phyloP scores from a whole-genome alignment of 768 basidiomycete species.

The Lanmaoa rubissima region DNA sequence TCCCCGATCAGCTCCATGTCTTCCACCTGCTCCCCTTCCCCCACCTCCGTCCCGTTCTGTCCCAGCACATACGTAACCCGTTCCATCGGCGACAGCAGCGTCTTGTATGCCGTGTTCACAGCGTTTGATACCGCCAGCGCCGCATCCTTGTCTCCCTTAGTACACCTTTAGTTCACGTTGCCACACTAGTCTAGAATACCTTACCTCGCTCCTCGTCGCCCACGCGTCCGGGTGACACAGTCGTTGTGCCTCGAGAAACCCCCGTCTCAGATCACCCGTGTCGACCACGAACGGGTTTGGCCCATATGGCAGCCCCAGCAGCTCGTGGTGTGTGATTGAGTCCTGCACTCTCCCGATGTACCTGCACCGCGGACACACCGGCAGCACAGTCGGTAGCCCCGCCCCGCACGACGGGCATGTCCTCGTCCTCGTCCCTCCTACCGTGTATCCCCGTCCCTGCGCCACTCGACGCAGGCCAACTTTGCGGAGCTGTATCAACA shows the following conservation, averaged over 20 bases:
- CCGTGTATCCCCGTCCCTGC: conserved; percentile 15
- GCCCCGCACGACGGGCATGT: conserved; percentile 64
- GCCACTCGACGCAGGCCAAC: conserved; percentile 6
- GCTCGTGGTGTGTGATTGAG: conserved; percentile 58
- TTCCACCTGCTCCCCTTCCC: conserved; percentile 70
- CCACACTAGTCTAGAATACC: conserved; percentile 10
- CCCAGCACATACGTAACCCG: conserved; percentile 82
- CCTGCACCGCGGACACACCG: conserved; percentile 74
- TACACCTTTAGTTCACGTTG: conserved; percentile 9
- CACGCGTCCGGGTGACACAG: conserved; percentile 87
- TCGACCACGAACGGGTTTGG: conserved; percentile 76
- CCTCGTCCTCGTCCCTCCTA: conserved; percentile 9
- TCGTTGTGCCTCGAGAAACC: conserved; percentile 71
- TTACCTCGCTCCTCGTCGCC: conserved; percentile 62
- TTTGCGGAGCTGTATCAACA: conserved; percentile 16
- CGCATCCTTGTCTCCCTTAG: conserved; percentile 22
- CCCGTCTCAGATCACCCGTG: conserved; percentile 51
- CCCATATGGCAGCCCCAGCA: conserved; percentile 60
- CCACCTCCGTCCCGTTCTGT: conserved; percentile 52
- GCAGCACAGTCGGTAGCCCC: conserved; percentile 59
- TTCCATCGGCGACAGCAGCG: conserved; percentile 66
- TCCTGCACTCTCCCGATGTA: conserved; percentile 59
- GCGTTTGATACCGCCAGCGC: conserved; percentile 54
- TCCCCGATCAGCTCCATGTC: conserved; percentile 71
- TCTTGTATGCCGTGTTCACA: conserved; percentile 81